Evolutionary conservation across 768 basidiomycete genomes (phyloP).

Genomic region (Boletus fagicola): DNA sequence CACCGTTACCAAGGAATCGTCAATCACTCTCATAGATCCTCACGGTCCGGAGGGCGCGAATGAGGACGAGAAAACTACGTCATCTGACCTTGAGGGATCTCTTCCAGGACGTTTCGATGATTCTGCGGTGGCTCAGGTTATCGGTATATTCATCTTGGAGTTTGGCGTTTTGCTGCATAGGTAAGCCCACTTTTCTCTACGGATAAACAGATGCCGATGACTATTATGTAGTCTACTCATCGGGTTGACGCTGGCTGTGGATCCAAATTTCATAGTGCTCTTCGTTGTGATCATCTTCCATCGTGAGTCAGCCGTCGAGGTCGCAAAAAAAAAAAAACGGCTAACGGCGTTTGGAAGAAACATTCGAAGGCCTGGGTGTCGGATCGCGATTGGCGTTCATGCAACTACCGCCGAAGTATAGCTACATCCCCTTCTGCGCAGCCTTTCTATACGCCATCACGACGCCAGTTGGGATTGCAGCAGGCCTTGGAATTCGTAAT

Average conservation of each 20-base stretch:
- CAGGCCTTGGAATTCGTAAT: slow-evolving; percentile 69
- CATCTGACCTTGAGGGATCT: slow-evolving; percentile 31
- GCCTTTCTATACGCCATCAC: slow-evolving; percentile 71
- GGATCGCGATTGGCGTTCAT: slow-evolving; percentile 87
- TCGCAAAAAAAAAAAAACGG: not conserved
- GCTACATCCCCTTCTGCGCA: slow-evolving; percentile 55
- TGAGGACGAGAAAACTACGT: slow-evolving; percentile 6
- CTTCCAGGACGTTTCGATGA: slow-evolving; percentile 34
- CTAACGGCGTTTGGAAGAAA: slow-evolving; percentile 50
- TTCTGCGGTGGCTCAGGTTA: slow-evolving; percentile 60
- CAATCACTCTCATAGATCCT: slow-evolving; percentile 41
- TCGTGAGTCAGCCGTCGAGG: slow-evolving; percentile 54
- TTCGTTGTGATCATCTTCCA: slow-evolving; percentile 91
- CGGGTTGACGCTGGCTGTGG: slow-evolving; percentile 92
- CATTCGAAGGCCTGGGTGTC: slow-evolving; percentile 91
- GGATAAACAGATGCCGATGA: not conserved
- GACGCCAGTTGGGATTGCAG: slow-evolving; percentile 87
- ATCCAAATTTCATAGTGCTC: slow-evolving; percentile 73
- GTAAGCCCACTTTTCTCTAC: slow-evolving; percentile 26
- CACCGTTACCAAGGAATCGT: not conserved
- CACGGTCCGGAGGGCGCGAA: slow-evolving; percentile 61
- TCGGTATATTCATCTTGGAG: slow-evolving; percentile 90
- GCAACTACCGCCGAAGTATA: slow-evolving; percentile 52
- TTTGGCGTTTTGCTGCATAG: slow-evolving; percentile 91
- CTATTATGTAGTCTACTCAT: slow-evolving; percentile 61